These are phyloP conservation scores for Boletus reticuloceps DNA, from an alignment of 768 basidiomycete species.

Conservation along the genomic window DNA sequence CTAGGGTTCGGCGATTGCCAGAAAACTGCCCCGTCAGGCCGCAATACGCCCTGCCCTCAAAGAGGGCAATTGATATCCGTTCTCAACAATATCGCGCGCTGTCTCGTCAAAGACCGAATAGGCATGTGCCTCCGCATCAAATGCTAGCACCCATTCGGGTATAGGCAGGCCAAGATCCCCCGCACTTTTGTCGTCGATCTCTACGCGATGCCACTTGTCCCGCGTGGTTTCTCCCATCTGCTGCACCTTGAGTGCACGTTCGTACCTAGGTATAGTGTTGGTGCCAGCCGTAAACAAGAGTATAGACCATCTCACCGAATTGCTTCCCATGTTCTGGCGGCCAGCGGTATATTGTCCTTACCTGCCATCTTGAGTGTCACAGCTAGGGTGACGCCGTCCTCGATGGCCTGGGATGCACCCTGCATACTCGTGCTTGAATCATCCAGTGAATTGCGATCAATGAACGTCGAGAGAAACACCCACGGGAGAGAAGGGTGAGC, in stretches of 20 bases:
- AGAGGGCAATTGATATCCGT: slow-evolving; percentile 23
- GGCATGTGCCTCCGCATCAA: slow-evolving; percentile 29
- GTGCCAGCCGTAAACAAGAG: too few relatives aligned
- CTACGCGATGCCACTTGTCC: slow-evolving; percentile 22
- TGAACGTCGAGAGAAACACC: background rate
- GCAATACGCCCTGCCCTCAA: slow-evolving; percentile 4
- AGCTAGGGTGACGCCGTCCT: slow-evolving; percentile 38
- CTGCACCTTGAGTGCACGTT: slow-evolving; percentile 22
- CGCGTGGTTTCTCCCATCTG: slow-evolving; percentile 26
- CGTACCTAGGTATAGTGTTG: slow-evolving; percentile 11
- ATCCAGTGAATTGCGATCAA: background rate
- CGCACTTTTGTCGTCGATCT: slow-evolving; percentile 11
- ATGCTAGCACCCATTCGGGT: slow-evolving; percentile 28
- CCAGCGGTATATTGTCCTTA: slow-evolving; percentile 2
- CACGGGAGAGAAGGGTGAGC: slow-evolving; percentile 33
- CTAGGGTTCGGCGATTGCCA: slow-evolving; percentile 10
- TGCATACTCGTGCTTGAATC: slow-evolving; percentile 19
- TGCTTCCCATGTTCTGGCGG: slow-evolving; percentile 12
- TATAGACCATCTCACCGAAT: slow-evolving; percentile 3
- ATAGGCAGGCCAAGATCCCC: slow-evolving; percentile 17
- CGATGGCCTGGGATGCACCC: slow-evolving; percentile 42
- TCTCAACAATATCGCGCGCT: slow-evolving; percentile 18
- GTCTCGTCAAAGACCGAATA: slow-evolving; percentile 19
- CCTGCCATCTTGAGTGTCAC: slow-evolving; percentile 21
- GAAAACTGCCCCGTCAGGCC: slow-evolving; percentile 3